A percentile compares a stretch with the other conserved stretches of the same genome.
phyloP scores from a whole-genome alignment of 148 eudicot genomes.

The Vaccinium corymbosum region DNA sequence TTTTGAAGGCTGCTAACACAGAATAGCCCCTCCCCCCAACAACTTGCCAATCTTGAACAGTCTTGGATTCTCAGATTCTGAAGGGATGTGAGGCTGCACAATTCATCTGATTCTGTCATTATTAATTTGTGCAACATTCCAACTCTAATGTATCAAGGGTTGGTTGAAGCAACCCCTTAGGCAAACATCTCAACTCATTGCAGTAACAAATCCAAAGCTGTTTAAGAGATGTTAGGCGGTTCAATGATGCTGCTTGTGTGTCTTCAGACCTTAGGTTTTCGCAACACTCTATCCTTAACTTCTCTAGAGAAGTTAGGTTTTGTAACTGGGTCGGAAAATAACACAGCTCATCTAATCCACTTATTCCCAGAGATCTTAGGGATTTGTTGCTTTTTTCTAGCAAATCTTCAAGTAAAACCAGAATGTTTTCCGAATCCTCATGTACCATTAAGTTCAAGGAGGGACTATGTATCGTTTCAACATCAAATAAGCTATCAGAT shows the following conservation, averaged over 20 bases:
- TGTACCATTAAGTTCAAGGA: neutral
- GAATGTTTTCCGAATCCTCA: neutral
- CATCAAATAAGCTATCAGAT: too few species aligned
- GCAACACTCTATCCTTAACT: neutral
- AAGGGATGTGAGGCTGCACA: too few species aligned
- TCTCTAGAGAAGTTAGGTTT: neutral
- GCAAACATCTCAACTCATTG: neutral
- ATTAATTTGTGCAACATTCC: too few species aligned
- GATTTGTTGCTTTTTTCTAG: too few species aligned
- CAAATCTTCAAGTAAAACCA: neutral
- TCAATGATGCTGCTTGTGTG: neutral
- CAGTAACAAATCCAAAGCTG: too few species aligned
- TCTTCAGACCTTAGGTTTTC: too few species aligned
- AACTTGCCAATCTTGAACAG: neutral
- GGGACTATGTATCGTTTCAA: neutral
- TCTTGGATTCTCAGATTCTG: too few species aligned
- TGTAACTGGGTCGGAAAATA: too few species aligned
- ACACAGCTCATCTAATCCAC: neutral
- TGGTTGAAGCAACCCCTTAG: neutral
- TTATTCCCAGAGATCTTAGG: too few species aligned
- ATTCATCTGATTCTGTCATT: too few species aligned
- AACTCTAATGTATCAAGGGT: neutral
- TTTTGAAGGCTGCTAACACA: neutral
- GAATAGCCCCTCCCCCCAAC: neutral
- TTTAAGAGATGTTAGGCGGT: neutral